Base-by-base conservation (phyloP, 768 basidiomycete species). In the Asterophora lycoperdoides region DNA sequence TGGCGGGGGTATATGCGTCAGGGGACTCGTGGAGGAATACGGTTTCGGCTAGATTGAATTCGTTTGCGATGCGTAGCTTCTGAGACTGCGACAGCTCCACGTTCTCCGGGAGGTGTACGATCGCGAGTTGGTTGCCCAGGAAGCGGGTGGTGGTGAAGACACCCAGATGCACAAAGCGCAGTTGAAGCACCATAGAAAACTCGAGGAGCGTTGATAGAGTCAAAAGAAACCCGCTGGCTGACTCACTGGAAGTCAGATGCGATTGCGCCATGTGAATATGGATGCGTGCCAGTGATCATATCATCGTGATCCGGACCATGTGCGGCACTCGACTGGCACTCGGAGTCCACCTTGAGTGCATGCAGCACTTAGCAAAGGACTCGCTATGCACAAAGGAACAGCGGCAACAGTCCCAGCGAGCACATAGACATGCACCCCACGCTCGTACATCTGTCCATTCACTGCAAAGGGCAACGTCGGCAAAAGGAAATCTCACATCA, bases 31-130 rank as follows among this genome's bases (percentile, higher is more conserved):
- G 72, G 1, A 72, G 61, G 56, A 76, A 75, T 26, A 76, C 71
- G 0, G 75, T 76, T 42, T 77, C 76, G 4, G 75, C 73, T 45
- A 75, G 64, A 53, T 78, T 76, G 60, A 78, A 78, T 51, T 77
- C 76, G 19, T 67, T 64, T 3, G 76, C 74, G 46, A 76, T 69
- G 10, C 50, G 60, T 47, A 73, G 73, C 50, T 76, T 76, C 46
- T 72, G 65, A 5, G 52, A 38, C 45, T 72, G 71, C 2, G 71
- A 54, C 17, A 74, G 59, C 1, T 49, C 23, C 7, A 55, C 42
- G 3, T 58, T 48, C 15, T 53, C 53, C 0, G 72, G 70, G 26
- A 74, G 57, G 37, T 64, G 65, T 9, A 75, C 72, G 51, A 76
- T 68, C 1, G 74, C 75, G 1, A 76, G 67, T 3, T 74, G 74